Evolutionary conservation across 768 basidiomycete species (phyloP).

Genomic region (Lentinula lateritia): DNA sequence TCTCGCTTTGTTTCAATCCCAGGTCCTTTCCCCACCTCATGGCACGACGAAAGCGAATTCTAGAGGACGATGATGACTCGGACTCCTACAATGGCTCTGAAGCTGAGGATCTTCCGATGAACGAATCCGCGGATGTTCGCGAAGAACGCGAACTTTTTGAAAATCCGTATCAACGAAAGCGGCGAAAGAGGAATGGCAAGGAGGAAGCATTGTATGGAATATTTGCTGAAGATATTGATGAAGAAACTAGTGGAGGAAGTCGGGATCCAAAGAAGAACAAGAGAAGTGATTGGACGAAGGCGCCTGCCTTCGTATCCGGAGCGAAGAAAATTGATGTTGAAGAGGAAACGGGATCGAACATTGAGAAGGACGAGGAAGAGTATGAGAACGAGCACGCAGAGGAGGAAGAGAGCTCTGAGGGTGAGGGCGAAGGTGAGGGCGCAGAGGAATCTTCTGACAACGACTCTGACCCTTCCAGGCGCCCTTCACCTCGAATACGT

Average conservation of each 20-base stretch:
- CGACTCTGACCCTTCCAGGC: conserved; percentile 45
- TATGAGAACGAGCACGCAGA: conserved; percentile 28
- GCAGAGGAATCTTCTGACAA: conserved; percentile 32
- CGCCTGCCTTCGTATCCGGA: conserved; percentile 68
- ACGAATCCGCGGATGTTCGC: conserved; percentile 55
- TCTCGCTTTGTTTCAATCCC: background rate
- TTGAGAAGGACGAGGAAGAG: conserved; percentile 20
- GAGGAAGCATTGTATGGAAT: conserved; percentile 76
- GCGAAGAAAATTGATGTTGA: conserved; percentile 42
- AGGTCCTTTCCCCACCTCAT: conserved; percentile 27
- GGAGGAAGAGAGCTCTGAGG: conserved; percentile 20
- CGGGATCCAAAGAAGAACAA: conserved; percentile 25
- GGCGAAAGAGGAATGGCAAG: conserved; percentile 56
- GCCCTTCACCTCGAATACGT: conserved; percentile 51
- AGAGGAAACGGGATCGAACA: conserved; percentile 29
- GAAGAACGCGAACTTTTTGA: conserved; percentile 75
- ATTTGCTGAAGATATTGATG: conserved; percentile 70
- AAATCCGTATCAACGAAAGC: conserved; percentile 71
- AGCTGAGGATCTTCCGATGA: conserved; percentile 37
- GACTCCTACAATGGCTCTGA: conserved; percentile 58
- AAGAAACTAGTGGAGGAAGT: conserved; percentile 26
- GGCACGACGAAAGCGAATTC: conserved; percentile 71
- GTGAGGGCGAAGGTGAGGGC: conserved; percentile 27
- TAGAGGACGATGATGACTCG: conserved; percentile 68
- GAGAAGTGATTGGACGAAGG: conserved; percentile 67